Percentiles rank a stretch among this genome's conserved stretches.
Conservation (phyloP, 129 eudicot genomes). For the Arctium lappa region DNA sequence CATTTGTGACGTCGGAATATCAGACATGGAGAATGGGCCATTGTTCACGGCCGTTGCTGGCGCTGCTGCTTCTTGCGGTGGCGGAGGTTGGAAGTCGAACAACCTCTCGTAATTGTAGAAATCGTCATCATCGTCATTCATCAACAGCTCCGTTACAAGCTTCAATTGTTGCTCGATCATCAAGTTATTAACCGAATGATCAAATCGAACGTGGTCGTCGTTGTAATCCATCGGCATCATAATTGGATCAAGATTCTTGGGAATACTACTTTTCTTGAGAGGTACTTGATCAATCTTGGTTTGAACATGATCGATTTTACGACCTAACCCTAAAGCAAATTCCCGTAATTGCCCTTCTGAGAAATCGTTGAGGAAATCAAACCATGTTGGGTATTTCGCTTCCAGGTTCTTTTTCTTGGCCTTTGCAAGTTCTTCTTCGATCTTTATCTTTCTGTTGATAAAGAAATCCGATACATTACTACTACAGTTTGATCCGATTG, state of each 20-base stretch:
- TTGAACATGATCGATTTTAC: constrained; percentile 15
- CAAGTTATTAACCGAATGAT: no score
- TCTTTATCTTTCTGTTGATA: constrained; percentile 25
- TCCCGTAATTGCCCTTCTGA: constrained; percentile 17
- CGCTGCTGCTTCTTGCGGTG: neutral
- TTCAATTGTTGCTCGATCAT: neutral
- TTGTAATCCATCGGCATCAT: neutral
- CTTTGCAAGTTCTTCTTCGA: constrained; percentile 34
- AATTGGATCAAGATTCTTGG: neutral
- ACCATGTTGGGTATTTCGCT: constrained; percentile 20
- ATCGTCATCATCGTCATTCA: no score
- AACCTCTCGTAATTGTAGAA: no score
- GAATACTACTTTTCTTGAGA: neutral
- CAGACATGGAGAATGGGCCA: no score
- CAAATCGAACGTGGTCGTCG: no score
- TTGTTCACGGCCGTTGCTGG: no score
- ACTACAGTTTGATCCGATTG: neutral
- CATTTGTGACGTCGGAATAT: no score
- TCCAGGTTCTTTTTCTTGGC: constrained; percentile 24
- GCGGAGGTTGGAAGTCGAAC: no score
- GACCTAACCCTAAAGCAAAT: neutral
- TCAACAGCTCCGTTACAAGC: neutral
- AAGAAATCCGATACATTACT: constrained; percentile 21
- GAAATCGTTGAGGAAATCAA: neutral
- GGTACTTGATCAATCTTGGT: neutral